A percentile compares a stretch with the other conserved stretches of the same genome.
Conservation (phyloP, 2,329 filamentous ascomycete species). For the Alternaria postmessia region DNA sequence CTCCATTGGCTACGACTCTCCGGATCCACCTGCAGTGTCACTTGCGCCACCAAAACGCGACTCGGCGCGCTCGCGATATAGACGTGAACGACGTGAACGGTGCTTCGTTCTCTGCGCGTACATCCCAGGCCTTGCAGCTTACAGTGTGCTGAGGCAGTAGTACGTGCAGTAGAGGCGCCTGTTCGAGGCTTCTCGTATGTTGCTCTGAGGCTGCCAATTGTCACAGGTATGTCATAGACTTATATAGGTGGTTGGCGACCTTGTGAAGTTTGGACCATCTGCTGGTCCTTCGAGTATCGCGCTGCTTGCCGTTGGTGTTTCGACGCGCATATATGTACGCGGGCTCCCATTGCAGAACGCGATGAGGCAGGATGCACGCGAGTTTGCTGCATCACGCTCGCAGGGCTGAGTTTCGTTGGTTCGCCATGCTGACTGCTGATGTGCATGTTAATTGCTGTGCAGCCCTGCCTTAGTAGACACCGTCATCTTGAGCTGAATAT, state of each 20-base stretch:
- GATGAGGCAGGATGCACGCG: constrained; percentile 38
- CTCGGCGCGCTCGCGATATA: constrained; percentile 1
- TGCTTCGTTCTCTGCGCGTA: constrained; percentile 15
- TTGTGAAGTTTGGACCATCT: background rate
- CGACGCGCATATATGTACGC: constrained; percentile 28
- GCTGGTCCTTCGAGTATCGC: constrained; percentile 15
- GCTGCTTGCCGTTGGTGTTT: constrained; percentile 23
- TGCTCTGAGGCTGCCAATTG: background rate
- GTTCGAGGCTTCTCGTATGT: background rate
- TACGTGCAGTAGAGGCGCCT: constrained; percentile 2
- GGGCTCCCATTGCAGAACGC: constrained; percentile 26
- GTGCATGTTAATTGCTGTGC: background rate
- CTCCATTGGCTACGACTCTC: constrained; percentile 8
- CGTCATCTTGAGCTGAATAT: background rate
- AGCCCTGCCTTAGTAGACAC: background rate
- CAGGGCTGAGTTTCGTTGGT: constrained; percentile 5
- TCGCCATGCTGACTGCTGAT: constrained; percentile 10
- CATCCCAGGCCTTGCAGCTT: constrained; percentile 17
- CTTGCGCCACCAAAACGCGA: constrained; percentile 10
- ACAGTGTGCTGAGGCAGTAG: constrained; percentile 5
- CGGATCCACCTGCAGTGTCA: constrained; percentile 9
- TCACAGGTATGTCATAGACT: constrained; percentile 8
- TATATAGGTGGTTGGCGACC: constrained; percentile 10
- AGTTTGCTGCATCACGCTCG: constrained; percentile 19
- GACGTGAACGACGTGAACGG: constrained; percentile 18